Base-by-base conservation (phyloP, 2,329 filamentous ascomycete species). In the Dryadomyces quercus-mongolicae region DNA sequence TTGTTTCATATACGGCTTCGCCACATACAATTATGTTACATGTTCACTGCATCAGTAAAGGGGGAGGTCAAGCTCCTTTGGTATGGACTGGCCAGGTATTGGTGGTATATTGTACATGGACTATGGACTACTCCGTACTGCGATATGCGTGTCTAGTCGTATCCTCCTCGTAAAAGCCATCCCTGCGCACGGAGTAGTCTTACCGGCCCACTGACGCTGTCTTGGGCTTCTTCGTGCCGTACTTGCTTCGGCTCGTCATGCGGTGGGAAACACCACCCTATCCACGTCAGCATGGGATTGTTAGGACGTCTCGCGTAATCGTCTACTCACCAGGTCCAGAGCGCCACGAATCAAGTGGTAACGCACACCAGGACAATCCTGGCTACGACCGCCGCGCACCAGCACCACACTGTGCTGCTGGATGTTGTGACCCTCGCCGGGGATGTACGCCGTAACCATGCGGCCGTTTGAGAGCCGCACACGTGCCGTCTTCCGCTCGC, bases 161-260 rank as follows among this genome's bases (percentile, higher is more conserved):
- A 5, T 31, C 25, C 25, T 31, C 25, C 25, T 31, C 25, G 25
- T 31, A 31, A 31, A 31, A 4, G 25, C 25, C 25, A 31, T 31
- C 15, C 21, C 21, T 31, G 3, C n/a, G 9, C 25, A n/a, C n/a
- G n/a, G n/a, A n/a, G n/a, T n/a, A n/a, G 16, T 34, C 13, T 16
- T 13, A 62, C 54, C 61, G 66, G 58, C 76, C 74, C 42, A 81
- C 74, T 0, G 77, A 76, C 21, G 84, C 83, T 68, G 83, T 83
- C 84, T 97, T 97, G 0, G 93, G 92, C 76, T 96, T 97, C 84
- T 98, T 98, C 51, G 93, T 95, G 57, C 93, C 93, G 67, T 95
- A 98, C 73, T 98, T 98, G 65, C 90, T 96, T 64, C 93, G 80
- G 69, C 87, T 89, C 21, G 84, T 88, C 64, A 86, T 80, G 62